These are phyloP conservation scores for Psilocybe mexicana DNA, from an alignment of 1,284 basidiomycete species.

Conservation along the genomic window DNA sequence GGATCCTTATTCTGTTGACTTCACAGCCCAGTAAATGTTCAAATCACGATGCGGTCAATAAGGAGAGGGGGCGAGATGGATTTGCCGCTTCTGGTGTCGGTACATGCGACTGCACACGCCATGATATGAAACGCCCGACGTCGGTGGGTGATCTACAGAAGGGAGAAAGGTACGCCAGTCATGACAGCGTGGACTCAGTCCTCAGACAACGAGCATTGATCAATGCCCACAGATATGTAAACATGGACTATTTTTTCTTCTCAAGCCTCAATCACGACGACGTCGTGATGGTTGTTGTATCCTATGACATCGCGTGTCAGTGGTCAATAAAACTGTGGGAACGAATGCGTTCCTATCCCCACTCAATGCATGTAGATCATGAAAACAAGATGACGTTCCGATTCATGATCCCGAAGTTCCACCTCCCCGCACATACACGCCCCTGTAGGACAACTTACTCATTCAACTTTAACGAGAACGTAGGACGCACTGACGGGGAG, in stretches of 20 bases:
- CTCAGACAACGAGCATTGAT: neutral
- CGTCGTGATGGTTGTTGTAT: constrained; percentile 19
- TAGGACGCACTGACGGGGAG: constrained; percentile 22
- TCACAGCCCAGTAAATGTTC: constrained; percentile 15
- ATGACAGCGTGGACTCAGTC: neutral
- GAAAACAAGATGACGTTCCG: constrained; percentile 1
- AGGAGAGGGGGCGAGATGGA: constrained; percentile 23
- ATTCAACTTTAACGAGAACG: constrained; percentile 12
- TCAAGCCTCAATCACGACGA: constrained; percentile 17
- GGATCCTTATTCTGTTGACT: neutral
- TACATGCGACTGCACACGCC: constrained; percentile 29
- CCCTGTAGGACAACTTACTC: constrained; percentile 6
- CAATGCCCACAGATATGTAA: constrained; percentile 28
- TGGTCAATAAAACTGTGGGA: constrained; percentile 27
- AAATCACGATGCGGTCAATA: constrained; percentile 26
- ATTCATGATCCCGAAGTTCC: constrained; percentile 25
- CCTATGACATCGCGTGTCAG: constrained; percentile 36
- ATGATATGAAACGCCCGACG: constrained; percentile 28
- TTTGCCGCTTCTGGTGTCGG: constrained; percentile 26
- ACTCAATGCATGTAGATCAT: constrained; percentile 11
- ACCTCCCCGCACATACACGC: constrained; percentile 11
- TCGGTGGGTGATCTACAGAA: constrained; percentile 27
- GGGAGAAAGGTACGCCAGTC: constrained; percentile 25
- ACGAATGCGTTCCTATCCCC: constrained; percentile 16
- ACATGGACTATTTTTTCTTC: constrained; percentile 34